Base-by-base conservation (phyloP, 1,284 basidiomycete genomes). In the Neonothopanus nambi region DNA sequence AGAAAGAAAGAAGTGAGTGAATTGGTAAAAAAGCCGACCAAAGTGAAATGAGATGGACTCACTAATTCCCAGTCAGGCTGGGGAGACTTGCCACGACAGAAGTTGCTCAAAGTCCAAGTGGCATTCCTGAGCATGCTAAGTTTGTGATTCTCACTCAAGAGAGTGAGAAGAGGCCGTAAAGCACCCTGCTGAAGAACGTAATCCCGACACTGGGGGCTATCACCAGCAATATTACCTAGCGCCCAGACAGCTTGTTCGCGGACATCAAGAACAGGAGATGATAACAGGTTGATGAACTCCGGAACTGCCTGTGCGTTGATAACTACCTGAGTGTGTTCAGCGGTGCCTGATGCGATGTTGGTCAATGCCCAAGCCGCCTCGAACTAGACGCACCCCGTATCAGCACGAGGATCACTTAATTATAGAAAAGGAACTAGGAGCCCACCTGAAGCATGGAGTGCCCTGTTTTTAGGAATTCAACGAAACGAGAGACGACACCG, bases 321-420 rank as follows among this genome's bases (percentile, higher is more conserved):
- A 52, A 99, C 97, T 56, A 98, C 94, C 75, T 98, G 94, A 43
- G 95, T 99, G 73, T 99, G 97, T 61, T 97, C 93, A 30, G 95
- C 95, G 35, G 97, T 99, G 48, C 97, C 97, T 50, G 97, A 99
- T 15, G 97, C 97, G 63, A 99, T 99, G 79, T 99, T 99, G 65
- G 97, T 99, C 63, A 99, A 81, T 42, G 97, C 97, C 97, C 97
- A 99, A 6, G 97, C 97, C 50, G 97, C 96, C 74, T 99, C 96
- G 66, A 99, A 99, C 93, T 98, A n/a, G 51, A 30, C 46, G 51
- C 41, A 59, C 30, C 9, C n/a, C 48, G 51, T 55, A 61, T 47
- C 57, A 49, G 42, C 26, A 45, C 39, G 30, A 51, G 48, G 26
- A 59, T 24, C 48, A 35, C 18, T 17, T 33, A 43, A 30, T 52